Evolutionary conservation across 2,329 filamentous ascomycete genomes (phyloP).

Genomic region (Venturia nashicola): DNA sequence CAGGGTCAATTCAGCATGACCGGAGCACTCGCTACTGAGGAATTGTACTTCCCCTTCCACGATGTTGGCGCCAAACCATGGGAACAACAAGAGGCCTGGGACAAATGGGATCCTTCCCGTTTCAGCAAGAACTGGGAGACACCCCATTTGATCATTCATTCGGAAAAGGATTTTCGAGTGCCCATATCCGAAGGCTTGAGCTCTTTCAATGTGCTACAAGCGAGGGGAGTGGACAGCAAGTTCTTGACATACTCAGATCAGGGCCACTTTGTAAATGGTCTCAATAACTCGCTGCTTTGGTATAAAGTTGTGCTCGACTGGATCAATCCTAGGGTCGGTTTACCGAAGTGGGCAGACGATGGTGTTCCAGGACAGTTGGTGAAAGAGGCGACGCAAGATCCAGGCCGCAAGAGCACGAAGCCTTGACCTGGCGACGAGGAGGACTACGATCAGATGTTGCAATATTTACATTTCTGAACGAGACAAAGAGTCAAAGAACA

Average conservation of each 20-base stretch:
- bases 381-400: background rate
- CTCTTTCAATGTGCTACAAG: conserved; percentile 77
- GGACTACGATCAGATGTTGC: background rate
- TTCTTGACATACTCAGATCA: conserved; percentile 74
- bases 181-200: conserved; percentile 74
- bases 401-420: background rate
- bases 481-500: too few species aligned
- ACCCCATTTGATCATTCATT: conserved; percentile 83
- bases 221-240: conserved; percentile 60
- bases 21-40: conserved; percentile 37
- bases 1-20: conserved; percentile 66
- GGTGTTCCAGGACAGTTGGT: background rate
- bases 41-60: conserved; percentile 40
- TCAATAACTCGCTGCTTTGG: conserved; percentile 85
- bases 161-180: conserved; percentile 77
- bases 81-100: conserved; percentile 35
- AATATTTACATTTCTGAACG: too few species aligned
- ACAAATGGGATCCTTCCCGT: conserved; percentile 44
- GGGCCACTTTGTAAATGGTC: conserved; percentile 76
- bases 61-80: conserved; percentile 25
- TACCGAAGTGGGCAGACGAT: conserved; percentile 16
- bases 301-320: conserved; percentile 74
- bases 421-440: background rate
- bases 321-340: conserved; percentile 48
- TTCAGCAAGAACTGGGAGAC: conserved; percentile 63